Base-by-base conservation (phyloP, 2,329 filamentous ascomycete genomes). In the Macrophomina phaseolina region DNA sequence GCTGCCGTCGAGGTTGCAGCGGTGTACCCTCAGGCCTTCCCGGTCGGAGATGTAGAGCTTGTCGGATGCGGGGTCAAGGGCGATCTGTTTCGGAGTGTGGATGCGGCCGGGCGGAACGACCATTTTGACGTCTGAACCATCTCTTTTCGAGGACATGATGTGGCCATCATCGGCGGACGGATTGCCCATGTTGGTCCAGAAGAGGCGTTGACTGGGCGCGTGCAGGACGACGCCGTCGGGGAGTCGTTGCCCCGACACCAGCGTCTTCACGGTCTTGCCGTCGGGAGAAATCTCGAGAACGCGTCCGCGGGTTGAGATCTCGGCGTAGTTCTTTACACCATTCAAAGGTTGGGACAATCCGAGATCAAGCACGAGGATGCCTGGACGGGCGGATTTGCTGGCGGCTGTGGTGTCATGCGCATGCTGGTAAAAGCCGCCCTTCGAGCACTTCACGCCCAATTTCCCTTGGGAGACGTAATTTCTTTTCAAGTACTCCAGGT, bases 11-110 rank as follows among this genome's bases (percentile, higher is more conserved):
- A 72, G 71, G 38, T 77, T 74, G 64, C 71, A 75, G n/a, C 80
- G 75, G 42, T 71, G 67, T 3, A 82, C 73, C 16, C 77, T 64
- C 12, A 75, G 67, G 3, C 79, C 82, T 69, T 83, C 81, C 2
- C 81, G 78, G 68, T 83, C 81, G 65, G 75, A 79, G 67, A 79
- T 77, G 68, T 82, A 82, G 2, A 82, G 23, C n/a, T 51, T 64
- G 3, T 28, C n/a, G 2, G 18, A 79, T 72, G 18, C 73, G 42
- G 11, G 70, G 30, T 78, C 75, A 12, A 79, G 60, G 2, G 71
- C 46, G 5, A 81, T 34, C 52, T 83, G 81, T 55, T 83, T 83
- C 0, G 81, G 81, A 0, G 87, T 89, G 72, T 87, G 80, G 1
- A 84, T 73, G 9, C 2, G 18, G 0, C 86, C 85, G 0, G 69